phyloP scores from a whole-genome alignment of 768 basidiomycete genomes.

The Asterophora lycoperdoides region DNA sequence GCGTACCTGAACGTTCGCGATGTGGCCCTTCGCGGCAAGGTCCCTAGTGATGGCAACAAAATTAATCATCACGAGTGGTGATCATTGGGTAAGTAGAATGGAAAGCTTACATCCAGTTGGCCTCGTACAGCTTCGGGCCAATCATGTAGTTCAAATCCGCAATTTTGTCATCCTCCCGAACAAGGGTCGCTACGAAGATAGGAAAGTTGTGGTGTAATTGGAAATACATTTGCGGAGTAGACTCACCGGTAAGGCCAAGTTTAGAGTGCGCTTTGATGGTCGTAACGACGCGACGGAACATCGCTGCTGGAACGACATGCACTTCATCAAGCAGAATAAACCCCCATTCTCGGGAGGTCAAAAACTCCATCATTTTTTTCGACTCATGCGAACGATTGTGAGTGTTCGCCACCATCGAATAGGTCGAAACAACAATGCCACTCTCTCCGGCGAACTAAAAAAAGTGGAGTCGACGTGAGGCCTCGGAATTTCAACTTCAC shows the following conservation, averaged over 20 bases:
- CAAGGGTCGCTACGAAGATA: constrained; percentile 74
- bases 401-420: constrained; percentile 99
- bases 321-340: constrained; percentile 98
- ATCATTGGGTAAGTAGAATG: constrained; percentile 6
- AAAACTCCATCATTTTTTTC: constrained; percentile 99
- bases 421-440: constrained; percentile 97
- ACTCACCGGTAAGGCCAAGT: constrained; percentile 87
- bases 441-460: constrained; percentile 90
- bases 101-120: constrained; percentile 86
- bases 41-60: constrained; percentile 45
- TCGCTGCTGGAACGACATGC: constrained; percentile 97
- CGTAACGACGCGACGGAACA: constrained; percentile 97
- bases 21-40: constrained; percentile 97
- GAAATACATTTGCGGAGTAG: neutral
- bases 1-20: constrained; percentile 95
- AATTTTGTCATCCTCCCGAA: constrained; percentile 99
- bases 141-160: constrained; percentile 99
- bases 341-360: constrained; percentile 98
- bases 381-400: constrained; percentile 98
- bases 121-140: constrained; percentile 98
- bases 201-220: neutral
- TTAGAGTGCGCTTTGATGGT: constrained; percentile 99
- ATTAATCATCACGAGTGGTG: constrained; percentile 14
- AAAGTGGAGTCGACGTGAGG: constrained; percentile 8
- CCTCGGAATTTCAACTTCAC: neutral